Conservation (phyloP, 352 stramenopile species). For the Phytopythium delawarense region DNA sequence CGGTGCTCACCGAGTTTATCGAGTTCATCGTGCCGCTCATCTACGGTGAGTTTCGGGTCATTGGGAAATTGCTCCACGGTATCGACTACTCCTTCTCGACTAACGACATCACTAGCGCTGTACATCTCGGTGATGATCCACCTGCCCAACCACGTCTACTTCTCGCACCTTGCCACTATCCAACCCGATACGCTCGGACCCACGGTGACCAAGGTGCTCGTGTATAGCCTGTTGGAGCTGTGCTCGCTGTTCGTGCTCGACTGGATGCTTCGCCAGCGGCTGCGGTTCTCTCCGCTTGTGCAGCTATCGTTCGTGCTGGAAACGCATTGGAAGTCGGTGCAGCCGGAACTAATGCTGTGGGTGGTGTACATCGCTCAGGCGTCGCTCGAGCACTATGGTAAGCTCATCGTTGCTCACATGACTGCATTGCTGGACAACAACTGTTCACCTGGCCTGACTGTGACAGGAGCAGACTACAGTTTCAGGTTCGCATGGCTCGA, state of each 20-base stretch:
- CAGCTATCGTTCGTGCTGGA: slow-evolving; percentile 24
- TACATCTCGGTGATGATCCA: slow-evolving; percentile 3
- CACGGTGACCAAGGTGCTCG: slow-evolving; percentile 8
- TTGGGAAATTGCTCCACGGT: background rate
- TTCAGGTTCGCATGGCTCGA: background rate
- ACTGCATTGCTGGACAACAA: too few relatives aligned
- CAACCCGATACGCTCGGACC: slow-evolving; percentile 7
- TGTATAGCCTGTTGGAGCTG: slow-evolving; percentile 13
- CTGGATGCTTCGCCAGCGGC: slow-evolving; percentile 11
- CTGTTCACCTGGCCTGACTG: background rate
- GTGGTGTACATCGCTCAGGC: slow-evolving; percentile 20
- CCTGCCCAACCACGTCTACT: slow-evolving; percentile 27
- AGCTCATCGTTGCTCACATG: background rate
- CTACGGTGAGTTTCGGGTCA: slow-evolving; percentile 14
- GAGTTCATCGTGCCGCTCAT: slow-evolving; percentile 34
- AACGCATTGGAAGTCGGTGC: slow-evolving; percentile 16
- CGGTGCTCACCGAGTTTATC: slow-evolving; percentile 38
- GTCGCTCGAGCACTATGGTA: slow-evolving; percentile 17
- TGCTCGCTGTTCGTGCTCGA: slow-evolving; percentile 17
- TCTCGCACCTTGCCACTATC: slow-evolving; percentile 20
- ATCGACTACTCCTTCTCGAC: background rate
- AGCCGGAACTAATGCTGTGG: slow-evolving; percentile 21
- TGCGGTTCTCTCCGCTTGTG: slow-evolving; percentile 16
- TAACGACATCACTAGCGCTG: background rate
- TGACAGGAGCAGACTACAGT: background rate